Percentiles rank a stretch among this genome's conserved stretches.
These are phyloP conservation scores for Aspergillus uvarum DNA, from an alignment of 2,329 filamentous ascomycete species.

Conservation along the genomic window DNA sequence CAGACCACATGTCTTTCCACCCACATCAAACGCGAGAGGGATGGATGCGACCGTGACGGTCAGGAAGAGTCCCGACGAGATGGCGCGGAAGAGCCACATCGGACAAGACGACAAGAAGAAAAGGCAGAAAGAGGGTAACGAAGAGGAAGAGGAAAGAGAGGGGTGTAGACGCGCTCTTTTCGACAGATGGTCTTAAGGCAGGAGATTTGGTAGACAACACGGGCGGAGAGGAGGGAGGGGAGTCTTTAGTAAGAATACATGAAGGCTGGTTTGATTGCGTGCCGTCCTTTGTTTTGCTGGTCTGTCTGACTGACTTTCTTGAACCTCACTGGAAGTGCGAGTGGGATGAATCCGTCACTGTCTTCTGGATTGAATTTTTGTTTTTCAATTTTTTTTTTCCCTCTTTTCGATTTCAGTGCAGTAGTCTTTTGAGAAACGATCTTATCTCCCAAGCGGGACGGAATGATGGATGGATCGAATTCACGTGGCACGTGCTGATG, in stretches of 20 bases:
- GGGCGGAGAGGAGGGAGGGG: conserved; percentile 9
- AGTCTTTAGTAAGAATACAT: conserved; percentile 12
- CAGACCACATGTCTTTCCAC: conserved; percentile 87
- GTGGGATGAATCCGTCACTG: not conserved
- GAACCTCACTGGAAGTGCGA: conserved; percentile 5
- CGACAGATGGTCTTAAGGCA: not conserved
- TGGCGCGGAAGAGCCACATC: conserved; percentile 81
- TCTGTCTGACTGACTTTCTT: not conserved
- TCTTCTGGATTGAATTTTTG: conserved; percentile 3
- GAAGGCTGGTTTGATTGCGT: conserved; percentile 1
- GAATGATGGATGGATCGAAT: conserved; percentile 10
- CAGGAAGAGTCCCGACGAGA: conserved; percentile 82
- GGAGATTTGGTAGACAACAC: conserved; percentile 8
- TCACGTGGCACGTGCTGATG: conserved; percentile 16
- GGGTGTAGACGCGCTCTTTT: not conserved
- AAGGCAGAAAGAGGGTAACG: not conserved
- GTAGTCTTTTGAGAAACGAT: conserved; percentile 4
- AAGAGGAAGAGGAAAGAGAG: conserved; percentile 13
- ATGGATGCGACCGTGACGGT: conserved; percentile 92
- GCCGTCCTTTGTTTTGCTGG: not conserved
- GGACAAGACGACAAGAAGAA: conserved; percentile 20
- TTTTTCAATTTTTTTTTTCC: conserved; percentile 7
- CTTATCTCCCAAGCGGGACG: conserved; percentile 23
- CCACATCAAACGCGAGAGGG: conserved; percentile 96
- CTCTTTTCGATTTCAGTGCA: not conserved